Conservation (phyloP, 495 filamentous ascomycete species). For the Penicillium paradoxum region DNA sequence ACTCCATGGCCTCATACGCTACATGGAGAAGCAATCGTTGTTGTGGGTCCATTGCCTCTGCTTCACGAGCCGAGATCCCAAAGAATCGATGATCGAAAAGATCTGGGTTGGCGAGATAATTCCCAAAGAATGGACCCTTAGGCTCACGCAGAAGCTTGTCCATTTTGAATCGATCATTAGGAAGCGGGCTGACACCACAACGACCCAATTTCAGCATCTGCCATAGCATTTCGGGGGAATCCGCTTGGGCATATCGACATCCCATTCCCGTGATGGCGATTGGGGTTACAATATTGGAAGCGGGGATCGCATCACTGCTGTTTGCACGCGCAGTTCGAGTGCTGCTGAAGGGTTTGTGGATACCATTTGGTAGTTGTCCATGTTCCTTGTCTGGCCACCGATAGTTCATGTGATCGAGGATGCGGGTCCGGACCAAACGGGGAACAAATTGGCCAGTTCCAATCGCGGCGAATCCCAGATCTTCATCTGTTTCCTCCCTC, state of each 20-base stretch:
- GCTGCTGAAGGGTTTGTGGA: neutral
- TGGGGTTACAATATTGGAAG: neutral
- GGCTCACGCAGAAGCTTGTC: slow-evolving; percentile 8
- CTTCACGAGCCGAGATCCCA: slow-evolving; percentile 35
- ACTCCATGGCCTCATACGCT: slow-evolving; percentile 40
- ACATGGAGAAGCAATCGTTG: slow-evolving; percentile 42
- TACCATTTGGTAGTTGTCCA: neutral
- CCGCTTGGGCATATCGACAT: slow-evolving; percentile 34
- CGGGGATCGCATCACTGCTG: neutral
- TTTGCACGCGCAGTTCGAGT: neutral
- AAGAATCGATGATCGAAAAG: slow-evolving; percentile 46
- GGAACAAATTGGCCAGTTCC: neutral
- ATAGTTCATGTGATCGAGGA: neutral
- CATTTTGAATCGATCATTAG: slow-evolving; percentile 15
- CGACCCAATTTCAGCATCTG: slow-evolving; percentile 25
- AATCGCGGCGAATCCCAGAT: neutral
- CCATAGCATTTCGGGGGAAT: slow-evolving; percentile 41
- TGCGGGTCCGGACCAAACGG: neutral
- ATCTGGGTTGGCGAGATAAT: slow-evolving; percentile 25
- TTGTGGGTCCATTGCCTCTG: slow-evolving; percentile 43
- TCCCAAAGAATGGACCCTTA: slow-evolving; percentile 18
- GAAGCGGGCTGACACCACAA: neutral
- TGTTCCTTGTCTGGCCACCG: neutral
- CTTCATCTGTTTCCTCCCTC: neutral
- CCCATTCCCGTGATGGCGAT: slow-evolving; percentile 44